Base-by-base conservation (phyloP, 2,329 filamentous ascomycete genomes). In the Monilinia fructicola region DNA sequence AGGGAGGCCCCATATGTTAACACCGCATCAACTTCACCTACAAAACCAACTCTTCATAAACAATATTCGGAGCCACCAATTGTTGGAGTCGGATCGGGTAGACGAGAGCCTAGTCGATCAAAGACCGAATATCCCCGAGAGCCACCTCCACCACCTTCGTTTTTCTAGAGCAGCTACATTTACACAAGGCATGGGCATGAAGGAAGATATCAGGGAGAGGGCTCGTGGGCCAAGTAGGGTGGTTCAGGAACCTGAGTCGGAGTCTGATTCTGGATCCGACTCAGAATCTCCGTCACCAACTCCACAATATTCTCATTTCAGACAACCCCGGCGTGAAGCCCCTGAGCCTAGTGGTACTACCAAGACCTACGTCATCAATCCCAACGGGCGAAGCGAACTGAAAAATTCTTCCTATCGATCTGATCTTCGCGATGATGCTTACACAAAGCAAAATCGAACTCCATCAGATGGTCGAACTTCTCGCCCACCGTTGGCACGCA, bases 151-250 rank as follows among this genome's bases (percentile, higher is more conserved):
- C 38, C 70, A 28, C 74, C 75, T 40, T 42, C 70, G n/a, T 65
- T 76, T 76, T 11, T 54, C 73, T 46, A 70, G 76, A 62, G 72
- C 75, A 54, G 38, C 67, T 23, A 76, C 75, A 18, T 76, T 72
- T 60, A 65, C 69, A 40, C 63, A 63, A 44, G 60, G 60, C n/a
- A 46, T 54, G 64, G 46, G 18, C 28, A n/a, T 26, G 18, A 54
- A 63, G n/a, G 38, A 42, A 40, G 60, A 53, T 26, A 21, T 59
- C 23, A 69, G 70, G 10, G 71, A 71, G 48, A 68, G 69, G 53
- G 69, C 67, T 61, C 67, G 67, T 54, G 69, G 71, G 55, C 70
- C 68, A 54, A 74, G 73, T 55, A 68, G 67, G 44, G 61, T 74
- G 10, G n/a, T 48, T 52, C 54, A 59, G 18, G 23, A 46, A n/a